Percentiles rank a stretch among this genome's conserved stretches.
Conservation (phyloP, 768 basidiomycete genomes). For the Leccinum rimulosum region DNA sequence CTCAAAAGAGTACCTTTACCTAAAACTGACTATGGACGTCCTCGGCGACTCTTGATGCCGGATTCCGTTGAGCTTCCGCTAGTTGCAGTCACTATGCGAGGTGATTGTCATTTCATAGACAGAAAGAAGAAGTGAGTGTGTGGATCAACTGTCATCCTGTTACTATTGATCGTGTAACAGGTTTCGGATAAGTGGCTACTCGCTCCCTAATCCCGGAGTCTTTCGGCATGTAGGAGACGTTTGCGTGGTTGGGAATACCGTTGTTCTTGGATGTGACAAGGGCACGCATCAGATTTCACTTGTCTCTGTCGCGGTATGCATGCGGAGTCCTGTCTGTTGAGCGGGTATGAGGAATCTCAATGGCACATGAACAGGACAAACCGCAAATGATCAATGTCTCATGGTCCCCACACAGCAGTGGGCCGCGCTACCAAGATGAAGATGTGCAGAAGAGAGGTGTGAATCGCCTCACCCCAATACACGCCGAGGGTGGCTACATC, state of each 20-base stretch:
- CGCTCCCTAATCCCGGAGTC: slow-evolving; percentile 36
- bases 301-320: slow-evolving; percentile 34
- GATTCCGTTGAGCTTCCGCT: slow-evolving; percentile 32
- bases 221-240: slow-evolving; percentile 47
- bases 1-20: slow-evolving; percentile 32
- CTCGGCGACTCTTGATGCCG: slow-evolving; percentile 33
- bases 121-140: slow-evolving; percentile 29
- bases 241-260: slow-evolving; percentile 39
- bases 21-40: slow-evolving; percentile 30
- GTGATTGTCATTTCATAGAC: slow-evolving; percentile 44
- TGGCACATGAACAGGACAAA: slow-evolving; percentile 28
- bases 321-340: slow-evolving; percentile 26
- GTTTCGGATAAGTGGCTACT: slow-evolving; percentile 36
- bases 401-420: slow-evolving; percentile 32
- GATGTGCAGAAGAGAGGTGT: slow-evolving; percentile 34
- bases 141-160: background rate
- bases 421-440: slow-evolving; percentile 24
- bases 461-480: slow-evolving; percentile 42
- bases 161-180: slow-evolving; percentile 25
- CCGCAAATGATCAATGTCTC: slow-evolving; percentile 33
- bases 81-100: slow-evolving; percentile 45
- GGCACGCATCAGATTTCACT: slow-evolving; percentile 44
- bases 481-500: slow-evolving; percentile 26
- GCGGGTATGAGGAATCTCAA: slow-evolving; percentile 20
- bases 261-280: slow-evolving; percentile 42